A percentile compares a stretch with the other conserved stretches of the same genome.
phyloP scores from a whole-genome alignment of 805 yeast genomes.

The Candida tibetensis region DNA sequence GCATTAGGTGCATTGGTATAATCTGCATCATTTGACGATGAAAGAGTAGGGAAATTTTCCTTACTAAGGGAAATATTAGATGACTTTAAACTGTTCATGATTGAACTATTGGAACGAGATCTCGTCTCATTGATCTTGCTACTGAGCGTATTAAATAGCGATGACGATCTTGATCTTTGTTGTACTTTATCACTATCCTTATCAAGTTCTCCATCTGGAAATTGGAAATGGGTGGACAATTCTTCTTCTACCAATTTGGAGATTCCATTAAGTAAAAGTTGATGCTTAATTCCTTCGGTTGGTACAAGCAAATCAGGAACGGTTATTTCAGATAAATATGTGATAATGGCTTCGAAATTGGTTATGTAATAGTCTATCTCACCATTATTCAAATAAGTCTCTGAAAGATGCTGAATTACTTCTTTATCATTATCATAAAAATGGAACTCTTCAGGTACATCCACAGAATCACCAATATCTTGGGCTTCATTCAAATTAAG shows the following conservation, averaged over 20 bases:
- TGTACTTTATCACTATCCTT: conserved; percentile 4
- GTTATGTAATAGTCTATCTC: conserved; percentile 39
- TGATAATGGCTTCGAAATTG: conserved; percentile 41
- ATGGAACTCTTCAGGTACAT: conserved; percentile 11
- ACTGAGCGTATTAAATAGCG: conserved; percentile 36
- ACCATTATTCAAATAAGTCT: conserved; percentile 33
- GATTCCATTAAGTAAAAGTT: conserved; percentile 3
- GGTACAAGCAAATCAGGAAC: conserved; percentile 23
- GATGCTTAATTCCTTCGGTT: conserved; percentile 1
- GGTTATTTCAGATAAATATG: conserved; percentile 36
- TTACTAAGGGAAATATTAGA: conserved; percentile 12
- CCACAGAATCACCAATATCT: conserved; percentile 6
- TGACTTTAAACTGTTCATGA: conserved; percentile 18
- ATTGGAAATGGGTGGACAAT: conserved; percentile 23
- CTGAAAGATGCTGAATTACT: conserved; percentile 25
- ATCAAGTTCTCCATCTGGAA: conserved; percentile 23
- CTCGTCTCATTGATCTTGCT: conserved; percentile 30
- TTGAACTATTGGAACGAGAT: conserved; percentile 34
- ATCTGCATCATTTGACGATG: conserved; percentile 14
- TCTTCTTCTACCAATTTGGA: conserved; percentile 31
- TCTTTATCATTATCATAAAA: conserved; percentile 32
- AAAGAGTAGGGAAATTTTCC: conserved; percentile 28
- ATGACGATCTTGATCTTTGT: conserved; percentile 36
- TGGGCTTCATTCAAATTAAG: conserved; percentile 23
- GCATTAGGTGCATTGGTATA: conserved; percentile 13